Conservation (phyloP, 768 basidiomycete genomes). For the Clitopilus hobsonii region DNA sequence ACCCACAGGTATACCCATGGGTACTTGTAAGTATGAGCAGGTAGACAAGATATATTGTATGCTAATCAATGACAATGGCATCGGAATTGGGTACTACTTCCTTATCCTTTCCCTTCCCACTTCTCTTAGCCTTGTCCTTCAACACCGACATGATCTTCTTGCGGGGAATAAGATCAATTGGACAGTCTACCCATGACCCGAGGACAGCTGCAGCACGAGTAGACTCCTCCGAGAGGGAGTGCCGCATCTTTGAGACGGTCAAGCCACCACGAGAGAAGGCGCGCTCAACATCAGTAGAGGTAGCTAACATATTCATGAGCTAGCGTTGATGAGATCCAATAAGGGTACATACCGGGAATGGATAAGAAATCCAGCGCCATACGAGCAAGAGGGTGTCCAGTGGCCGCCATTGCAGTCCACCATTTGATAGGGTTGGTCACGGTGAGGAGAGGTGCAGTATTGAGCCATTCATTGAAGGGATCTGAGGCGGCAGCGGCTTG, state of each 20-base stretch:
- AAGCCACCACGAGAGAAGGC: slow-evolving; percentile 23
- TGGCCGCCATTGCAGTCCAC: slow-evolving; percentile 6
- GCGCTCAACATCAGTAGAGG: slow-evolving; percentile 22
- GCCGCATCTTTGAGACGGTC: slow-evolving; percentile 19
- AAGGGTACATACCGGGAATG: background rate
- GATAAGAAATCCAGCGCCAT: slow-evolving; percentile 9
- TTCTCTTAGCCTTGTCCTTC: background rate
- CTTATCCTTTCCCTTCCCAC: background rate
- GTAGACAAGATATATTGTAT: no score
- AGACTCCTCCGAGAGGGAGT: slow-evolving; percentile 20
- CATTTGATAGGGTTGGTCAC: background rate
- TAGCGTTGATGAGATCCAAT: background rate
- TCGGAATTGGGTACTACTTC: no score
- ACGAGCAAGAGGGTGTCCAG: background rate
- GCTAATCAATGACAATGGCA: no score
- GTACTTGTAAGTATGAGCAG: no score
- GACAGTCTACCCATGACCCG: slow-evolving; percentile 16
- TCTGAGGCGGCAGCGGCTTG: background rate
- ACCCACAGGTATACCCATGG: no score
- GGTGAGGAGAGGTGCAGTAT: background rate
- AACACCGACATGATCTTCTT: background rate
- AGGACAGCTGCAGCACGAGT: slow-evolving; percentile 17
- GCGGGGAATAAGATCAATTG: slow-evolving; percentile 6
- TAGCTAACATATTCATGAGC: slow-evolving; percentile 11
- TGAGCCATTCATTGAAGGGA: slow-evolving; percentile 2